These are phyloP conservation scores for Wickerhamomyces sp. DNA, from an alignment of 1,139 yeast genomes.

Conservation along the genomic window DNA sequence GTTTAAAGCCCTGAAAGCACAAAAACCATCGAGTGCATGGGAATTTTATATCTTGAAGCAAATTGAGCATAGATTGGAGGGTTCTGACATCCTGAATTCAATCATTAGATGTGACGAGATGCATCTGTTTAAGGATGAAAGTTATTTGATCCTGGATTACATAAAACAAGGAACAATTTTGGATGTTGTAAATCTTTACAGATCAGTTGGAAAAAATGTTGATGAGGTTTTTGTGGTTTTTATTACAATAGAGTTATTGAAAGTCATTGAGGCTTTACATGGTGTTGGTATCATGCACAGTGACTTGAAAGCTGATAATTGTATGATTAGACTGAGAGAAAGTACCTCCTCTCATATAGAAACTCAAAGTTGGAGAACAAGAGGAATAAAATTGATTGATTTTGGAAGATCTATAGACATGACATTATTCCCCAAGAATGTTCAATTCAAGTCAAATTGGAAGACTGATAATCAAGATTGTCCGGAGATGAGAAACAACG, in stretches of 20 bases:
- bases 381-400: slow-evolving; percentile 68
- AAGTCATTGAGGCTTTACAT: slow-evolving; percentile 61
- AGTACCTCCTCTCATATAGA: slow-evolving; percentile 16
- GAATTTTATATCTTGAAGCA: slow-evolving; percentile 70
- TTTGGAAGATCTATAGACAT: slow-evolving; percentile 82
- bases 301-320: slow-evolving; percentile 81
- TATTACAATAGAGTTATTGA: slow-evolving; percentile 58
- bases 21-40: slow-evolving; percentile 71
- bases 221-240: slow-evolving; percentile 67
- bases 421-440: slow-evolving; percentile 45
- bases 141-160: slow-evolving; percentile 67
- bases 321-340: slow-evolving; percentile 64
- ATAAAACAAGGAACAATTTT: slow-evolving; percentile 69
- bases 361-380: slow-evolving; percentile 42
- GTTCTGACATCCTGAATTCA: slow-evolving; percentile 30
- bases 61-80: slow-evolving; percentile 37
- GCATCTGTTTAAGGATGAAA: slow-evolving; percentile 63
- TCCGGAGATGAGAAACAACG: slow-evolving; percentile 57
- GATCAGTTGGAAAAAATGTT: slow-evolving; percentile 26
- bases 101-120: slow-evolving; percentile 50
- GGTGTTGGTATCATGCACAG: slow-evolving; percentile 71
- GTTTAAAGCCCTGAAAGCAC: slow-evolving; percentile 67
- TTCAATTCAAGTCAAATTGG: slow-evolving; percentile 59
- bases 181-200: slow-evolving; percentile 58
- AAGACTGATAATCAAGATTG: slow-evolving; percentile 71